phyloP scores from a whole-genome alignment of 371 early-diverging fungal species.

The Mycotypha africana region DNA sequence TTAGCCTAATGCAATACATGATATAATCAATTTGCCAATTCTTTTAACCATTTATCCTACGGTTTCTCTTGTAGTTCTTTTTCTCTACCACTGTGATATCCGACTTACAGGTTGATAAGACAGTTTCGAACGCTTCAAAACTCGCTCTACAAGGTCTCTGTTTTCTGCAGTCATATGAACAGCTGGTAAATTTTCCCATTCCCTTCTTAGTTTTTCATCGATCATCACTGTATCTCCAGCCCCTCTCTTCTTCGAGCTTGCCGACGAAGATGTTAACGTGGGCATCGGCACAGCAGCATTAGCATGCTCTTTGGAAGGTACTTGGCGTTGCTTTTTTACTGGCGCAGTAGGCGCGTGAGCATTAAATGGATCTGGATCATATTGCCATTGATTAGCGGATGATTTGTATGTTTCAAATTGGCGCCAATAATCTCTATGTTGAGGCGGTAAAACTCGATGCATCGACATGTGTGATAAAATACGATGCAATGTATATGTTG shows the following conservation, averaged over 20 bases:
- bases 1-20: no score
- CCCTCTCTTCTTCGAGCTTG: conserved; percentile 2
- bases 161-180: conserved; percentile 66
- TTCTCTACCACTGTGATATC: no score
- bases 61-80: no score
- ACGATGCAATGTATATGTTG: conserved; percentile 81
- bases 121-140: conserved; percentile 42
- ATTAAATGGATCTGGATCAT: conserved; percentile 75
- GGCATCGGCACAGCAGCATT: conserved; percentile 39
- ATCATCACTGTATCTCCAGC: conserved; percentile 15
- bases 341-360: conserved; percentile 32
- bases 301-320: conserved; percentile 29
- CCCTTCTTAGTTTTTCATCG: conserved; percentile 37
- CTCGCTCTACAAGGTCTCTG: conserved; percentile 57
- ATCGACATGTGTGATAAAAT: conserved; percentile 69
- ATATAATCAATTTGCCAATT: no score
- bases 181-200: conserved; percentile 70
- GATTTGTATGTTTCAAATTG: conserved; percentile 51
- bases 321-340: conserved; percentile 7
- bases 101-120: conserved; percentile 22
- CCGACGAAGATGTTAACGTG: conserved; percentile 7
- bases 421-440: conserved; percentile 70
- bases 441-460: conserved; percentile 71
- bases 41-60: no score
- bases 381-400: conserved; percentile 51